Percentiles rank a stretch among this genome's conserved stretches.
Conservation (phyloP, 352 stramenopile genomes). For the Blastocystis sp. region DNA sequence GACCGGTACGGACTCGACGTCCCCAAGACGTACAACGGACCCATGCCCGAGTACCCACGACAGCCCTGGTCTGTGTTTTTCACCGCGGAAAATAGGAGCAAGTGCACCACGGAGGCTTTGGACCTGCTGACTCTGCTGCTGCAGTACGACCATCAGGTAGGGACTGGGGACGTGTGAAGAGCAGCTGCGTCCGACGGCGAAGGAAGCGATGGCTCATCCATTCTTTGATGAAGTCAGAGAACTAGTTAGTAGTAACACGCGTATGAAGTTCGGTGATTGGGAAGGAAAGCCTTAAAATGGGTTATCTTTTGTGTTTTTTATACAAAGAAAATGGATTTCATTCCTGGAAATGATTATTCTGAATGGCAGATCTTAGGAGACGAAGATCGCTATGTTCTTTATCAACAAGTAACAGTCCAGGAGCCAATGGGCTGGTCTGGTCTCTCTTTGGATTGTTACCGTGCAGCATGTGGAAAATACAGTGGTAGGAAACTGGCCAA, state of each 20-base stretch:
- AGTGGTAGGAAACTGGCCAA: background rate
- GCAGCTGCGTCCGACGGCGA: conserved; percentile 92
- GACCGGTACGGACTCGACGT: conserved; percentile 97
- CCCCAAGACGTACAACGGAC: conserved; percentile 94
- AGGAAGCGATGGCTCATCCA: conserved; percentile 92
- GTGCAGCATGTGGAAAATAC: conserved; percentile 38
- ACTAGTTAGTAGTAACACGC: conserved; percentile 58
- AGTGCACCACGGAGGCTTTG: conserved; percentile 88
- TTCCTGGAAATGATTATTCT: conserved; percentile 56
- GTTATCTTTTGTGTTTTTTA: conserved; percentile 22
- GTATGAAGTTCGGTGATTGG: conserved; percentile 35
- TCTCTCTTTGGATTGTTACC: conserved; percentile 39
- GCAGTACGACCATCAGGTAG: conserved; percentile 67
- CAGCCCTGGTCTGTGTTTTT: conserved; percentile 98
- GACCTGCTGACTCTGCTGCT: conserved; percentile 84
- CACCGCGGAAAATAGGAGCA: conserved; percentile 91
- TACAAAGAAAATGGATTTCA: conserved; percentile 58
- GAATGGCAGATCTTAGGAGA: conserved; percentile 55
- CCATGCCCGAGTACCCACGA: conserved; percentile 89
- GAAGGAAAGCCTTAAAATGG: background rate
- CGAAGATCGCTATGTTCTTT: conserved; percentile 42
- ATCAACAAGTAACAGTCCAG: conserved; percentile 57
- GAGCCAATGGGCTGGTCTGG: conserved; percentile 59
- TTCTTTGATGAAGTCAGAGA: conserved; percentile 89
- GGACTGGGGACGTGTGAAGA: conserved; percentile 73